phyloP scores from a whole-genome alignment of 2,329 filamentous ascomycete species.

The Cordyceps farinosa region DNA sequence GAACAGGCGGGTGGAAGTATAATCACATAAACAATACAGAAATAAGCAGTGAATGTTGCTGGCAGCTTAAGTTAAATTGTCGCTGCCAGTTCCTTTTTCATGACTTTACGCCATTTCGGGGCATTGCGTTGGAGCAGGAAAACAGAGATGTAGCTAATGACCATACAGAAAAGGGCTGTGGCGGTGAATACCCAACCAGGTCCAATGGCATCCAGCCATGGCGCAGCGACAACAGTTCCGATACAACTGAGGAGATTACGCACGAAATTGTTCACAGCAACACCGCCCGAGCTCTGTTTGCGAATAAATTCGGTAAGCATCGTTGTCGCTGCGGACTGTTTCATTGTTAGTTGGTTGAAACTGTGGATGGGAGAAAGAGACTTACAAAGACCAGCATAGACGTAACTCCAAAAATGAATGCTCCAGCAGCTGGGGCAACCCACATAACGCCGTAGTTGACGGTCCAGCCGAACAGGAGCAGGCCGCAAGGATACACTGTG shows the following conservation, averaged over 20 bases:
- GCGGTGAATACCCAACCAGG: conserved; percentile 73
- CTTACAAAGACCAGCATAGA: conserved; percentile 71
- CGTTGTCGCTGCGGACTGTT: conserved; percentile 60
- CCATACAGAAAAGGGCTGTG: conserved; percentile 15
- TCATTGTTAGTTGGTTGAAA: conserved; percentile 16
- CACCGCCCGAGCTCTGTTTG: conserved; percentile 63
- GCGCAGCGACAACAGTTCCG: conserved; percentile 65
- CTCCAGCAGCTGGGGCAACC: conserved; percentile 59
- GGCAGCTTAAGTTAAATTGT: background rate
- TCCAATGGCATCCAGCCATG: conserved; percentile 67
- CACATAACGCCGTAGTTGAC: conserved; percentile 62
- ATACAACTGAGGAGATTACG: conserved; percentile 75
- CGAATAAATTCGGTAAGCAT: conserved; percentile 87
- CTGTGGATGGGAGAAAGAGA: background rate
- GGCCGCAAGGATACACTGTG: conserved; percentile 63
- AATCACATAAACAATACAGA: no score
- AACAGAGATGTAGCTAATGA: conserved; percentile 5
- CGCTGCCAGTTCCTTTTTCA: conserved; percentile 9
- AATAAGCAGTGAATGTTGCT: no score
- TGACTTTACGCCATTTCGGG: conserved; percentile 11
- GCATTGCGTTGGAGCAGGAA: conserved; percentile 14
- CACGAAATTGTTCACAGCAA: conserved; percentile 78
- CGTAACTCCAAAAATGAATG: conserved; percentile 71
- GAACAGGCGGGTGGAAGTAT: no score
- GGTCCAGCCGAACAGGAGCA: conserved; percentile 78